Percentiles rank a stretch among this genome's conserved stretches.
phyloP scores from a whole-genome alignment of 2,329 filamentous ascomycete species.

The Aaosphaeria arxii region DNA sequence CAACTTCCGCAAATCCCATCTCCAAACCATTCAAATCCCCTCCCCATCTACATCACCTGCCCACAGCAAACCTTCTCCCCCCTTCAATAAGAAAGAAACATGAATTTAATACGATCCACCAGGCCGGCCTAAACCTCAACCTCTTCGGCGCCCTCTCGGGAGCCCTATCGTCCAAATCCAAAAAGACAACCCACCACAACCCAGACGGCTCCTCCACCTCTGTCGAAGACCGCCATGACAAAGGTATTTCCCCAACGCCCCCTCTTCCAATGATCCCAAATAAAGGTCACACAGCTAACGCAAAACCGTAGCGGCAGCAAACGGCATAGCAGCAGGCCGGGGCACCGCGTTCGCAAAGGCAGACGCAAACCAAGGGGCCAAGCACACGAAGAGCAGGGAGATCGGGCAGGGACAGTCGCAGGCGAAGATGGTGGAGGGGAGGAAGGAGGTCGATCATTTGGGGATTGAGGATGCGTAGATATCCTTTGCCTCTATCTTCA shows the following conservation, averaged over 20 bases:
- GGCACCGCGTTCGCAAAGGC: slow-evolving; percentile 21
- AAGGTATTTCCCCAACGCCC: slow-evolving; percentile 13
- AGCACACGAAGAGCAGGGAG: slow-evolving; percentile 10
- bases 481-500: no score
- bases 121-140: slow-evolving; percentile 37
- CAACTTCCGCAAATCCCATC: background rate
- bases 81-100: background rate
- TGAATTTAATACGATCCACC: background rate
- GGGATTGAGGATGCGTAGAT: slow-evolving; percentile 22
- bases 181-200: slow-evolving; percentile 27
- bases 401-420: slow-evolving; percentile 10
- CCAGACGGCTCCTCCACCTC: slow-evolving; percentile 20
- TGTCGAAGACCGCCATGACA: slow-evolving; percentile 22
- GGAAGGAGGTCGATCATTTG: slow-evolving; percentile 31
- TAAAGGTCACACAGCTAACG: background rate
- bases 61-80: background rate
- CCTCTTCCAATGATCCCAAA: background rate
- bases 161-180: slow-evolving; percentile 24
- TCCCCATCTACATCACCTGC: background rate
- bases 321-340: slow-evolving; percentile 13
- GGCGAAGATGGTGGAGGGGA: slow-evolving; percentile 5
- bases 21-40: background rate
- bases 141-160: slow-evolving; percentile 34
- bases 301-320: slow-evolving; percentile 13
- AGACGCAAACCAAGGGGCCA: slow-evolving; percentile 10